Evolutionary conservation across 1,284 basidiomycete genomes (phyloP).

Genomic region (Anthracocystis walkeri): DNA sequence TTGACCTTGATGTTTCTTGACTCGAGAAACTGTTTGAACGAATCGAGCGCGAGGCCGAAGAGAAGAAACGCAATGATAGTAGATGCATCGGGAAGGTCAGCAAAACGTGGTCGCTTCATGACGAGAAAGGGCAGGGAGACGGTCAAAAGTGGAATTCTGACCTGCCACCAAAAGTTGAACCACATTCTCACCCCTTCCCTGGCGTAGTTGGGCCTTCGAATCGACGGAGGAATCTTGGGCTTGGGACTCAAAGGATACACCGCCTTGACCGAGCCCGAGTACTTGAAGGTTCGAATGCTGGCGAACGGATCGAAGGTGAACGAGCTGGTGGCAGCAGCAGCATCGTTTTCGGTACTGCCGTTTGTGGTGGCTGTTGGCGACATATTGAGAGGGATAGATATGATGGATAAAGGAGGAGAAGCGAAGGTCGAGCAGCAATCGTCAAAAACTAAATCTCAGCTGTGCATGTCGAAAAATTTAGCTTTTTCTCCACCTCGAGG

Average conservation of each 20-base stretch:
- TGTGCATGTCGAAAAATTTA: conserved; percentile 11
- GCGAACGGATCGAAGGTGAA: conserved; percentile 63
- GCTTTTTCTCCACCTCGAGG: conserved; percentile 3
- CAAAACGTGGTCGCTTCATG: conserved; percentile 8
- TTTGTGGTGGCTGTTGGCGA: conserved; percentile 24
- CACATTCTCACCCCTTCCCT: conserved; percentile 65
- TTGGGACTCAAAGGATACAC: conserved; percentile 65
- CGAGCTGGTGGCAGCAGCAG: conserved; percentile 3
- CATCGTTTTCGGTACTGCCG: conserved; percentile 8
- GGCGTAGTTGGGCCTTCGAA: conserved; percentile 67
- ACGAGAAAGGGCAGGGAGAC: conserved; percentile 22
- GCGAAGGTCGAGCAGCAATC: background rate
- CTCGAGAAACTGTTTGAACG: conserved; percentile 56
- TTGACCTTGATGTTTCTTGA: conserved; percentile 66
- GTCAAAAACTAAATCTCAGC: background rate
- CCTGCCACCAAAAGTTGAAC: conserved; percentile 55
- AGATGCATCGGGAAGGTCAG: conserved; percentile 26
- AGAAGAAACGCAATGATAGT: conserved; percentile 34
- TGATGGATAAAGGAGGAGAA: conserved; percentile 13
- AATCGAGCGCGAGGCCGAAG: conserved; percentile 36
- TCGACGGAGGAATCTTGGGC: conserved; percentile 61
- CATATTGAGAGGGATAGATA: conserved; percentile 15
- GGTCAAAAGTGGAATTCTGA: conserved; percentile 52
- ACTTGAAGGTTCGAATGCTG: conserved; percentile 54
- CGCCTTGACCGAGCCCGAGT: conserved; percentile 61